These are phyloP conservation scores for Rasamsonia emersonii DNA, from an alignment of 2,329 filamentous ascomycete genomes.

Conservation along the genomic window DNA sequence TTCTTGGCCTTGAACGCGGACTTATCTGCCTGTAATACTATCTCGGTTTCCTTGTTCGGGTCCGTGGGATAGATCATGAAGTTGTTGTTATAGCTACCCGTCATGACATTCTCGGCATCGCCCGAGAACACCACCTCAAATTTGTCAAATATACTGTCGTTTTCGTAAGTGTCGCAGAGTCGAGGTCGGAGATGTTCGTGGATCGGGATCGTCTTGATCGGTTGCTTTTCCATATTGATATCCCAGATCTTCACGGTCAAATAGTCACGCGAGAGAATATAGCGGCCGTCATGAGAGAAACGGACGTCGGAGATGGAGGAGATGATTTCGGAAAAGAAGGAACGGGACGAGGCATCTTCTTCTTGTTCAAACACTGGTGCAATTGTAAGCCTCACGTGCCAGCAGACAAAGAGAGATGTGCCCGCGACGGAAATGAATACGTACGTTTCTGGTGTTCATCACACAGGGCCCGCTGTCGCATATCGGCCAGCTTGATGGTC, in stretches of 20 bases:
- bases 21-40: conserved; percentile 96
- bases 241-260: conserved; percentile 99
- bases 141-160: conserved; percentile 99
- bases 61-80: conserved; percentile 99
- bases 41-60: conserved; percentile 90
- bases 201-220: conserved; percentile 96
- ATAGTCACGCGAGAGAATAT: conserved; percentile 96
- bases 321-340: conserved; percentile 99
- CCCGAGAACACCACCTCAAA: conserved; percentile 99
- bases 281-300: conserved; percentile 91
- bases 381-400: conserved; percentile 12
- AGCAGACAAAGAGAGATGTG: neutral
- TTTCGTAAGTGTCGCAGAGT: conserved; percentile 97
- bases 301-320: conserved; percentile 98
- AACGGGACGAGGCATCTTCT: conserved; percentile 91
- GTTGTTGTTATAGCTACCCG: conserved; percentile 99
- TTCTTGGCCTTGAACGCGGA: conserved; percentile 99
- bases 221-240: conserved; percentile 96
- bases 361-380: conserved; percentile 99
- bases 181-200: conserved; percentile 92
- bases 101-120: conserved; percentile 98
- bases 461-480: conserved; percentile 93
- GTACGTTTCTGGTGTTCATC: conserved; percentile 92
- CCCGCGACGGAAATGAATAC: too few relatives aligned
- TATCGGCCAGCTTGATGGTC: conserved; percentile 96